Evolutionary conservation across 2,329 filamentous ascomycete species (phyloP).

Genomic region (Ascochyta koolunga): DNA sequence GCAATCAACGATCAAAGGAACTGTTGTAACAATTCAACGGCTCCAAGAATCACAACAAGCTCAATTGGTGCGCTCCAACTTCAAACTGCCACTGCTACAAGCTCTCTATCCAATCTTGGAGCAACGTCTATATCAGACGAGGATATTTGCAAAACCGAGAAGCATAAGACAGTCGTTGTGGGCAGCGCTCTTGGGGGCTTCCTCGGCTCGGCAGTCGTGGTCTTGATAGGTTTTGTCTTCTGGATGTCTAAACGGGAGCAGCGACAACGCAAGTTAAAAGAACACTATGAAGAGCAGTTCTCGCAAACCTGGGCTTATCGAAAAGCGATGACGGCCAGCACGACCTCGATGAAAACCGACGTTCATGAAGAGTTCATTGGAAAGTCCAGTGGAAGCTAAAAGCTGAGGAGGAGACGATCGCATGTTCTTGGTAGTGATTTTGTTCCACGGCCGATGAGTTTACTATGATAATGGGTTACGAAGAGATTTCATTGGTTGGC

Average conservation of each 20-base stretch:
- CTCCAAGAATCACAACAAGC: slow-evolving; percentile 30
- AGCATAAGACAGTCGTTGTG: slow-evolving; percentile 29
- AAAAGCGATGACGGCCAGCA: slow-evolving; percentile 26
- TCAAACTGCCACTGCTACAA: slow-evolving; percentile 19
- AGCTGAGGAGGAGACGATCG: too few species aligned
- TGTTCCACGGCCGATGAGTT: not conserved
- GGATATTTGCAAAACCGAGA: slow-evolving; percentile 24
- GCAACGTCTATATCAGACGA: slow-evolving; percentile 7
- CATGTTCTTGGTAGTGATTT: not conserved
- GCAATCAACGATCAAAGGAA: slow-evolving; percentile 28
- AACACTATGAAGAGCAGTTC: slow-evolving; percentile 44
- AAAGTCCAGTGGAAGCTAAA: not conserved
- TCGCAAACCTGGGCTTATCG: slow-evolving; percentile 35
- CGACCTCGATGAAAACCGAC: slow-evolving; percentile 6
- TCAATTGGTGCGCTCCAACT: slow-evolving; percentile 32
- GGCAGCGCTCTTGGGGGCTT: slow-evolving; percentile 34
- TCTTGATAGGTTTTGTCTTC: slow-evolving; percentile 19
- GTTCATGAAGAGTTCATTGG: slow-evolving; percentile 5
- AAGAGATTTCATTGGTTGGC: not conserved
- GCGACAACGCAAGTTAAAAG: slow-evolving; percentile 39
- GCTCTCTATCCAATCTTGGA: slow-evolving; percentile 2
- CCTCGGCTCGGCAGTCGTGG: slow-evolving; percentile 30
- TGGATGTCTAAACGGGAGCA: slow-evolving; percentile 41
- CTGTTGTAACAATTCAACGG: slow-evolving; percentile 39
- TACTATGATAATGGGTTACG: slow-evolving; percentile 4